Conservation (phyloP, 345 rosid genomes). For the Brassica incana region DNA sequence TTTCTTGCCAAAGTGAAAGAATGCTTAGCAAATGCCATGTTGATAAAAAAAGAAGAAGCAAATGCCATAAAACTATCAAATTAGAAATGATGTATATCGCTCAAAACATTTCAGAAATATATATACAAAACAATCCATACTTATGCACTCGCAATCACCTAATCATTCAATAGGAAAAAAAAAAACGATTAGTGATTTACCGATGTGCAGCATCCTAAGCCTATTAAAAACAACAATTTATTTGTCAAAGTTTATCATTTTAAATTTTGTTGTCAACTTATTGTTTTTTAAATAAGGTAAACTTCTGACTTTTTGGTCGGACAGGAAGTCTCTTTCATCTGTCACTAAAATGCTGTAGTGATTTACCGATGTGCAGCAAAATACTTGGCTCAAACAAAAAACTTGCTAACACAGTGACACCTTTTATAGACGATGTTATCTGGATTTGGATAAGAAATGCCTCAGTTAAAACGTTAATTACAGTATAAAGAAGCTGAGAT, state of each 20-base stretch:
- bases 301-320: neutral
- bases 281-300: neutral
- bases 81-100: neutral
- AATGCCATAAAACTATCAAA: neutral
- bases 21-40: neutral
- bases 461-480: neutral
- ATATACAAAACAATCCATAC: no score
- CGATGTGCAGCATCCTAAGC: neutral
- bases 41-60: neutral
- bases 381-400: neutral
- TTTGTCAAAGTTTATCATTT: neutral
- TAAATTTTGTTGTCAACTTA: neutral
- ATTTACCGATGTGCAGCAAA: neutral
- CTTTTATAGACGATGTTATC: neutral
- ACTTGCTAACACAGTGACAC: neutral
- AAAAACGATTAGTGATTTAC: no score
- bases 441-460: neutral
- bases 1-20: neutral
- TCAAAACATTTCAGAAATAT: neutral
- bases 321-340: neutral
- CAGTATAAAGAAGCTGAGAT: neutral
- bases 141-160: no score
- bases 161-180: no score
- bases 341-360: neutral
- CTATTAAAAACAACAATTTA: neutral